Evolutionary conservation across 345 rosid species (phyloP).

Genomic region (Anacardium occidentale): DNA sequence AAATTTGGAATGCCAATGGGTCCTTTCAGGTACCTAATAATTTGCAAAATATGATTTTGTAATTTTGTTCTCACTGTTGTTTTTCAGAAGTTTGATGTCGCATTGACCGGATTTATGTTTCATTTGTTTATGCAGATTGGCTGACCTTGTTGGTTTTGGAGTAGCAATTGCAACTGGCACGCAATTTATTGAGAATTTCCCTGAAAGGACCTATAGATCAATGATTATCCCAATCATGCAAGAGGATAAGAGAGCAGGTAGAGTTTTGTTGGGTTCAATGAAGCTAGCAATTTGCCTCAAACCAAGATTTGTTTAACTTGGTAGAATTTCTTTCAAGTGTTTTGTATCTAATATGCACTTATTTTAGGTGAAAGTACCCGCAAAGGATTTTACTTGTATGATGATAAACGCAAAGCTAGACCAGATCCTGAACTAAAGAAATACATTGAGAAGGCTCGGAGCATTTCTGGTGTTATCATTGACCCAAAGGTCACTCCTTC

Average conservation of each 20-base stretch:
- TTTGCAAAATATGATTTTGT: background rate
- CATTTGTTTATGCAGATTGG: slow-evolving; percentile 51
- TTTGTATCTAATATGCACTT: slow-evolving; percentile 13
- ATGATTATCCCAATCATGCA: slow-evolving; percentile 82
- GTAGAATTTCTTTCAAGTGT: slow-evolving; percentile 12
- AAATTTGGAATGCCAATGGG: slow-evolving; percentile 99
- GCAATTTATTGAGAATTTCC: slow-evolving; percentile 78
- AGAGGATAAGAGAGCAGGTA: slow-evolving; percentile 93
- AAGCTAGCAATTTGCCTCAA: background rate
- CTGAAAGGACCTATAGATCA: slow-evolving; percentile 81
- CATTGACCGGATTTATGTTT: slow-evolving; percentile 7
- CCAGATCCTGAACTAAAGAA: slow-evolving; percentile 85
- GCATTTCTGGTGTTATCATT: slow-evolving; percentile 59
- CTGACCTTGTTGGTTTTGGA: slow-evolving; percentile 91
- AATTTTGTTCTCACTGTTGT: background rate
- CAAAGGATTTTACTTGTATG: slow-evolving; percentile 84
- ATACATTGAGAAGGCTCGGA: slow-evolving; percentile 78
- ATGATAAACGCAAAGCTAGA: slow-evolving; percentile 72
- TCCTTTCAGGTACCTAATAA: slow-evolving; percentile 66
- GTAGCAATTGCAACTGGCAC: slow-evolving; percentile 76
- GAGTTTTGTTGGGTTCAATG: background rate
- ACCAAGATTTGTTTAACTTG: slow-evolving; percentile 8
- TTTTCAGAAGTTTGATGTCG: background rate
- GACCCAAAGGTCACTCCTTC: slow-evolving; percentile 68
- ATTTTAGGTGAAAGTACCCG: slow-evolving; percentile 75